Base-by-base conservation (phyloP, 306 rosid species). In the Ammopiptanthus mongolicus region DNA sequence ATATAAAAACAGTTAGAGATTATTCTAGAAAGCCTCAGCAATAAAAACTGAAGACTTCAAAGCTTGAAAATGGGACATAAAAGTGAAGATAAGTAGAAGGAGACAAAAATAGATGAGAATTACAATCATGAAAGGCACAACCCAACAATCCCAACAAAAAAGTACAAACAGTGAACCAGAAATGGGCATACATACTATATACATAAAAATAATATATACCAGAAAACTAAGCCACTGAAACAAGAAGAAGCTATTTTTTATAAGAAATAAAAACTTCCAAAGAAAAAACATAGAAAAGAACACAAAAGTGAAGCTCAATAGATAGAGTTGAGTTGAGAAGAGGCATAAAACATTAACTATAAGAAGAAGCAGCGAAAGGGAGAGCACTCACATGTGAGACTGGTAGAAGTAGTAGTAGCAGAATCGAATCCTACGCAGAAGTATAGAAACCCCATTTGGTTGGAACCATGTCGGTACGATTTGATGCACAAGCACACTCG, bases 381-480 rank as follows among this genome's bases (percentile, higher is more conserved):
- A 58, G 47, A 63, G 22, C 2, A 76, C 85, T 61, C 55, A 88
- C 87, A 70, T 56, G 17, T 31, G 66, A 63, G 81, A 62, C 41
- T 52, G 64, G 5, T 19, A 36, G 64, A n/a, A 68, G 69, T 34
- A 69, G 74, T 53, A 73, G 84, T 57, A 78, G 81, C 63, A 70
- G 63, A 74, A 70, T 64, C 34, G 70, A 69, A 81, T 64, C 60
- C 73, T 66, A 76, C 65, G 80, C 58, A 73, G 66, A 50, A 79
- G 63, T 25, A 78, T 67, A 59, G 70, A 12, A 84, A 80, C 80
- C 93, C 97, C 93, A 83, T 85, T 68, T 63, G 87, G 33, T 88
- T 84, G 89, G 91, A 89, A 56, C 41, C 76, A 80, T 87, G 95
- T 85, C 80, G 85, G 88, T 47, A 57, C 18, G 81, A 71, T 58